Base-by-base conservation (phyloP, 1,139 yeast species). In the Pichia sp. region DNA sequence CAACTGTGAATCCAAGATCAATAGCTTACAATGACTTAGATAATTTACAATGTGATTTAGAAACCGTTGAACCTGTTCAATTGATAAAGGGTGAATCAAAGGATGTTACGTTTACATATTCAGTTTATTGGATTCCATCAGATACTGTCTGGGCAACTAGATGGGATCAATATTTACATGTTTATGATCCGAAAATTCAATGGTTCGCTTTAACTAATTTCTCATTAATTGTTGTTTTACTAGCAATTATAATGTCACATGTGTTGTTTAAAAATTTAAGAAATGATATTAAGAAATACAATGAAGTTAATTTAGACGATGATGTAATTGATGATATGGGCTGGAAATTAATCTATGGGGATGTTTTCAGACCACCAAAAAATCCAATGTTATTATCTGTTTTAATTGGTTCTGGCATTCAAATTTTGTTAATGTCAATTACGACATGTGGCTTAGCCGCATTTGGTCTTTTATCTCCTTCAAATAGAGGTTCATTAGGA, bases 281-380 rank as follows among this genome's bases (percentile, higher is more conserved):
- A 65, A 83, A 79, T 63, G 98, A 92, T 66, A 86, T 90, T 59
- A 78, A 84, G 53, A 83, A 86, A 59, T 94, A 94, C 68, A 90
- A 90, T 64, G 95, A 89, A 64, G 78, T 90, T 56, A 89, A 85
- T 63, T 50, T 67, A 46, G 95, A 88, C 61, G 89, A 84, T 58
- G 96, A 87, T 54, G 79, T 88, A 49, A 83, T 88, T 53, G 97
- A 90, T 62, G 98, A 94, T 65, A 78, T 90, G 63, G 98, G 99
- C 39, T 92, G 99, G 99, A 94, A 94, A 67, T 75, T 92, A 56
- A 82, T 90, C 42, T 95, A 92, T 63, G 97, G 97, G 52, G 98
- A 92, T 65, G 89, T 92, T 35, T 92, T 92, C 73, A 78, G 98
- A 65, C 72, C 92, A 6, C 98, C 98, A 39, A 67, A 73, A 51